Percentiles rank a stretch among this genome's conserved stretches.
phyloP scores from a whole-genome alignment of 1,139 yeast species.

The Hansenula sp. region DNA sequence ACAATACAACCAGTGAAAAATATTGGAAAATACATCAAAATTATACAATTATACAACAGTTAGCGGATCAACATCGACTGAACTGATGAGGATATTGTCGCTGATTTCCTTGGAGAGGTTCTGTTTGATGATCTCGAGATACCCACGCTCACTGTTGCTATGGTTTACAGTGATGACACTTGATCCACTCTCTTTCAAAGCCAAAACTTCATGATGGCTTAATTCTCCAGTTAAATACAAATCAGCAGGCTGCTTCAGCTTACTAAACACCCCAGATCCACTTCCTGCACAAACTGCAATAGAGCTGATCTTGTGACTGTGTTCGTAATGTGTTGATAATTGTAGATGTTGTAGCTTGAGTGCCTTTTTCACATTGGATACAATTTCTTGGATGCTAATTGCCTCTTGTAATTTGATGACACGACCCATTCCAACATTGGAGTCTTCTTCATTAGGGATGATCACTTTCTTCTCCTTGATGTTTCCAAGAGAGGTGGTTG shows the following conservation, averaged over 20 bases:
- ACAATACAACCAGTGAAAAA: not conserved
- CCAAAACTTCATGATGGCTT: constrained; percentile 87
- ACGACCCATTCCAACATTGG: constrained; percentile 81
- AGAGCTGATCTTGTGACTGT: constrained; percentile 34
- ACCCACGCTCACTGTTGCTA: constrained; percentile 90
- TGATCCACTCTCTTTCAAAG: constrained; percentile 66
- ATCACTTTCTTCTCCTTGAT: constrained; percentile 30
- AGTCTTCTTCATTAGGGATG: constrained; percentile 30
- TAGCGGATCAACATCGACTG: constrained; percentile 54
- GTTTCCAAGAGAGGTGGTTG: constrained; percentile 31
- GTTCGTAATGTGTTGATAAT: constrained; percentile 47
- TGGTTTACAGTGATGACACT: constrained; percentile 81
- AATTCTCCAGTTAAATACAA: constrained; percentile 87
- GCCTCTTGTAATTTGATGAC: constrained; percentile 47
- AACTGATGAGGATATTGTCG: constrained; percentile 39
- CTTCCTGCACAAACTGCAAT: constrained; percentile 97
- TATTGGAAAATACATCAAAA: no score
- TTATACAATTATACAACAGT: not conserved
- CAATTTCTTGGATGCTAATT: constrained; percentile 40
- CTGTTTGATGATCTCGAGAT: constrained; percentile 47
- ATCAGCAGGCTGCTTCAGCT: constrained; percentile 49
- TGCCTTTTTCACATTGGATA: constrained; percentile 50
- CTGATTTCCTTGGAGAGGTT: constrained; percentile 39
- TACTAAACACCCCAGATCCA: constrained; percentile 60
- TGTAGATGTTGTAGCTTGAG: constrained; percentile 58